Conservation (phyloP, 192 early-diverging fungal genomes). For the Coemansia sp. region DNA sequence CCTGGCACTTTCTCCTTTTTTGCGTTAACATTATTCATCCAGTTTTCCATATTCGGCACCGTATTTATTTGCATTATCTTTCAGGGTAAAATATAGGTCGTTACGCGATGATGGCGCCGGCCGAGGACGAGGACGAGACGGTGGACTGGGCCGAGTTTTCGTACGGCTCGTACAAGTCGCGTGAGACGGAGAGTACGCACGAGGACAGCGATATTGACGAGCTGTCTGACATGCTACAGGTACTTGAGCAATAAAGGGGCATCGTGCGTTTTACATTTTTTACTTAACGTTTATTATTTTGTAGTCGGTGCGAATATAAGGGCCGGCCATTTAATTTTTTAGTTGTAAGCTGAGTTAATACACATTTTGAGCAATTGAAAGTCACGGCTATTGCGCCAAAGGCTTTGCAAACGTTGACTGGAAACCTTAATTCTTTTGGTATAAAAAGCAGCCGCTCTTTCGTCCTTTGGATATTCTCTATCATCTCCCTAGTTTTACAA, state of each 20-base stretch:
- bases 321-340: not conserved
- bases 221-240: conserved; percentile 21
- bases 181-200: no score
- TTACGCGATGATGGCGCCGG: conserved; percentile 35
- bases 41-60: not conserved
- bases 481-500: no score
- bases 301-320: conserved; percentile 6
- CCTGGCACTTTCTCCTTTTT: not conserved
- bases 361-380: not conserved
- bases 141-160: conserved; percentile 35
- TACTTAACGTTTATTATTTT: conserved; percentile 2
- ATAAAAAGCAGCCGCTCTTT: not conserved
- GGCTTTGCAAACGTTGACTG: not conserved
- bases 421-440: not conserved
- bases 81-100: not conserved
- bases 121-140: conserved; percentile 35
- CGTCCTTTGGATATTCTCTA: not conserved
- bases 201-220: conserved; percentile 19
- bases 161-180: conserved; percentile 10
- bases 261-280: not conserved
- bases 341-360: no score
- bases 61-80: conserved; percentile 5
- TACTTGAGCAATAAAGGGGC: not conserved
- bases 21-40: conserved; percentile 1
- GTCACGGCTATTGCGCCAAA: not conserved